Conservation (phyloP, 768 basidiomycete species). For the Pleurotus cornucopiae region DNA sequence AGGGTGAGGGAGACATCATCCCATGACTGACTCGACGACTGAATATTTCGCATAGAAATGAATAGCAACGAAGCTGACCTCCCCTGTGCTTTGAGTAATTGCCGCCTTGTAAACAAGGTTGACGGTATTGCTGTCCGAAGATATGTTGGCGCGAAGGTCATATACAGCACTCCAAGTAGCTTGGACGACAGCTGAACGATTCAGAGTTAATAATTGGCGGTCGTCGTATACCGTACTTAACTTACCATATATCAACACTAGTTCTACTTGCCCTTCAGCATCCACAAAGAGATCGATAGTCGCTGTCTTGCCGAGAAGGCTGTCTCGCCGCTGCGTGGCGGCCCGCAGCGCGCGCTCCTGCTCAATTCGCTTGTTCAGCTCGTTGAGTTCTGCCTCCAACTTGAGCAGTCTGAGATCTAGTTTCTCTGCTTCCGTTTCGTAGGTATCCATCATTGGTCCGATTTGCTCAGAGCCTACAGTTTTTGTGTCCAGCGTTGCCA, state of each 20-base stretch:
- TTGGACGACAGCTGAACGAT: conserved; percentile 3
- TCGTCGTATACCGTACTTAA: background rate
- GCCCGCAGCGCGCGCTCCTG: conserved; percentile 13
- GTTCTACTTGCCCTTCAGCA: conserved; percentile 21
- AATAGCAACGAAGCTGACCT: conserved; percentile 20
- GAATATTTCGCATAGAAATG: background rate
- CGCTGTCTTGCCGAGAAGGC: conserved; percentile 13
- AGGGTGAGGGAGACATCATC: conserved; percentile 16
- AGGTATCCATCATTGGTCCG: conserved; percentile 15
- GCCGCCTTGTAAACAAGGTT: conserved; percentile 34
- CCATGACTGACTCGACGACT: conserved; percentile 14
- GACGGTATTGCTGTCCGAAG: conserved; percentile 25
- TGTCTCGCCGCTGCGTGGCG: conserved; percentile 10
- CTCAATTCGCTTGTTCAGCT: conserved; percentile 15
- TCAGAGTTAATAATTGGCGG: background rate
- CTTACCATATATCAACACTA: conserved; percentile 29
- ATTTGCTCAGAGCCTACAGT: conserved; percentile 17
- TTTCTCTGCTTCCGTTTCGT: conserved; percentile 19
- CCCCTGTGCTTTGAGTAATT: conserved; percentile 34
- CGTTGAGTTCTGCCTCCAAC: conserved; percentile 15
- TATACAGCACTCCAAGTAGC: conserved; percentile 33
- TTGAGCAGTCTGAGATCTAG: conserved; percentile 20
- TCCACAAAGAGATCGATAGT: conserved; percentile 23
- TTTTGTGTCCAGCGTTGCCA: conserved; percentile 22
- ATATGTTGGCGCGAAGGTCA: conserved; percentile 34